Evolutionary conservation across 2,329 filamentous ascomycete species (phyloP).

Genomic region (Exophiala oligosperma): DNA sequence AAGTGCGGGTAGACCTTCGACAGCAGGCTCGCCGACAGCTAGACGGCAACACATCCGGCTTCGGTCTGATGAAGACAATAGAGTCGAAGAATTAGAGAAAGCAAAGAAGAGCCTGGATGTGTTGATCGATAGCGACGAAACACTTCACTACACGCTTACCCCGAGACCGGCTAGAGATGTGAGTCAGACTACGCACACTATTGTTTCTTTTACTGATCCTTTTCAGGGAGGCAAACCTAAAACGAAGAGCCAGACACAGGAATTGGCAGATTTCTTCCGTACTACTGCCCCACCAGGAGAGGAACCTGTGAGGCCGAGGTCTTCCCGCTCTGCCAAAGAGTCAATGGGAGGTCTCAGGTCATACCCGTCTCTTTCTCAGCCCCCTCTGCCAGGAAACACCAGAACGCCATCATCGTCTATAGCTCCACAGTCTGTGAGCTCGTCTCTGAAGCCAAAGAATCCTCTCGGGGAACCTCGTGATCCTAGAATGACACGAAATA

Average conservation of each 20-base stretch:
- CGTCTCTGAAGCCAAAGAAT: constrained; percentile 30
- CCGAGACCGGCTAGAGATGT: constrained; percentile 78
- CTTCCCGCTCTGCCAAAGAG: constrained; percentile 22
- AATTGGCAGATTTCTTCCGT: constrained; percentile 41
- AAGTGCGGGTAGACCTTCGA: constrained; percentile 20
- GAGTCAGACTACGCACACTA: constrained; percentile 36
- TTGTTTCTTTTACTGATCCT: constrained; percentile 4
- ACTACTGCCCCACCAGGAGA: constrained; percentile 37
- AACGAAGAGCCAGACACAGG: constrained; percentile 32
- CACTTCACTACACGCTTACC: constrained; percentile 78
- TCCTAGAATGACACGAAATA: constrained; percentile 62
- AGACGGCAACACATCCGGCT: constrained; percentile 26
- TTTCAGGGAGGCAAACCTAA: constrained; percentile 32
- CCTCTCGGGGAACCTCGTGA: constrained; percentile 62
- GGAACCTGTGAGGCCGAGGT: constrained; percentile 13
- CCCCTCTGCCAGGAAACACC: neutral
- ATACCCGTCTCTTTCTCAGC: constrained; percentile 21
- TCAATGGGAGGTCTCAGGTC: constrained; percentile 27
- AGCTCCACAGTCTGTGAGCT: constrained; percentile 5
- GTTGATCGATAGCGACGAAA: constrained; percentile 78
- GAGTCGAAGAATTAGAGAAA: constrained; percentile 39
- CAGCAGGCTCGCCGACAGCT: constrained; percentile 19
- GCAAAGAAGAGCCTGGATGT: constrained; percentile 73
- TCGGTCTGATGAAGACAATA: constrained; percentile 20
- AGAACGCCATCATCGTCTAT: neutral